Evolutionary conservation across 176 grass and related monocot species (phyloP).

Genomic region (Lolium multiflorum): DNA sequence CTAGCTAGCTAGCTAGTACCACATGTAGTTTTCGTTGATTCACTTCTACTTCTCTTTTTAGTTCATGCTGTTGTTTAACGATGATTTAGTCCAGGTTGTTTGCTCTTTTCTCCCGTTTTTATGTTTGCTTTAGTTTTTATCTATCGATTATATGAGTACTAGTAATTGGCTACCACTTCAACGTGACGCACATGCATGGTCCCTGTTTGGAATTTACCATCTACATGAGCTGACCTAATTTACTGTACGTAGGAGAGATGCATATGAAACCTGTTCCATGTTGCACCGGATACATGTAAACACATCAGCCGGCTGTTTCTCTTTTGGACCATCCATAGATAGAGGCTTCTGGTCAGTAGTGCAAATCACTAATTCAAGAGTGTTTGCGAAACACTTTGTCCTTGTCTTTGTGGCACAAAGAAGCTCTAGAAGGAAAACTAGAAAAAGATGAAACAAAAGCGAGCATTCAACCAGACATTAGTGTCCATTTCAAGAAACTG

Average conservation of each 20-base stretch:
- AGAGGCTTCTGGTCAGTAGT: not conserved
- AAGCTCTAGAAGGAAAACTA: not conserved
- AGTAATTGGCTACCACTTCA: not conserved
- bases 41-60: no score
- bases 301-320: not conserved
- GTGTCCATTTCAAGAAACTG: slow-evolving; percentile 35
- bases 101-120: not conserved
- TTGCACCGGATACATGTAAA: slow-evolving; percentile 23
- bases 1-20: no score
- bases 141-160: not conserved
- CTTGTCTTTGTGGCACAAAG: not conserved
- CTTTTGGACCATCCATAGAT: not conserved
- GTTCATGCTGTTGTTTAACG: not conserved
- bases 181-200: not conserved
- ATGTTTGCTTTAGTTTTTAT: not conserved
- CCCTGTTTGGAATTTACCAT: not conserved
- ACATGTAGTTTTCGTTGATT: no score
- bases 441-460: slow-evolving; percentile 4
- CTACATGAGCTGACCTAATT: not conserved
- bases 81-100: not conserved
- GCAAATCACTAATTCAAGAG: not conserved
- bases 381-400: not conserved
- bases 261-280: not conserved
- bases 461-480: not conserved
- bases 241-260: not conserved